A percentile compares a stretch with the other conserved stretches of the same genome.
Conservation (phyloP, 2,329 filamentous ascomycete genomes). For the Colletotrichum scovillei region DNA sequence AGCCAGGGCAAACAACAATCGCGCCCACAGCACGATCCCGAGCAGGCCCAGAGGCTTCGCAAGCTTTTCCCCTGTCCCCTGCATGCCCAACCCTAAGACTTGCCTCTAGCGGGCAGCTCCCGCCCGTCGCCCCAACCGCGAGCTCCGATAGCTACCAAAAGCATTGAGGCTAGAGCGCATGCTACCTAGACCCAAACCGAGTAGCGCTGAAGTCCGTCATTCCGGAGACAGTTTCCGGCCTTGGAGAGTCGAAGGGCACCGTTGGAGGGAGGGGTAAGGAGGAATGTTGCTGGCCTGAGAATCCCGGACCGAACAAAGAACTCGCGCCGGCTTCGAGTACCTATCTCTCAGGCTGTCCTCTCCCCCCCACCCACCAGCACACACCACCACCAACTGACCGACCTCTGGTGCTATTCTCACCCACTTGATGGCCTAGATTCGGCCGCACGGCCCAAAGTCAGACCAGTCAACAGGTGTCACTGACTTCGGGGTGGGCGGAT, state of each 20-base stretch:
- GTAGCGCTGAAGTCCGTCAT: conserved; percentile 24
- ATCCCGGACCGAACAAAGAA: conserved; percentile 11
- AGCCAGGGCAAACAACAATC: neutral
- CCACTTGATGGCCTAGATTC: neutral
- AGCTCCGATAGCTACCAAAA: neutral
- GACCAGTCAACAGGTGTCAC: neutral
- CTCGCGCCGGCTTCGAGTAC: neutral
- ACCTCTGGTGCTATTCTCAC: neutral
- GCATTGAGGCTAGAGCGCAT: neutral
- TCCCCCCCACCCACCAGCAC: neutral
- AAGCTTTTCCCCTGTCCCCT: conserved; percentile 16
- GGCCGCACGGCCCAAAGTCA: neutral
- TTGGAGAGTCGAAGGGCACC: neutral
- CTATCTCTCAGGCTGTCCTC: too few species aligned
- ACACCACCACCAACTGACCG: neutral
- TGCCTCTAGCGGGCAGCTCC: conserved; percentile 22
- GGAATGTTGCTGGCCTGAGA: conserved; percentile 18
- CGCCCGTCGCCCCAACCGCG: neutral
- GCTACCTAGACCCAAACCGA: neutral
- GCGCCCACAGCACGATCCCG: neutral
- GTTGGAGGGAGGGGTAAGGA: neutral
- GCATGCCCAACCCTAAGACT: conserved; percentile 10
- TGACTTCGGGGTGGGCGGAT: conserved; percentile 16
- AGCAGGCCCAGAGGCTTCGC: neutral
- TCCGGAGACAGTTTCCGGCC: conserved; percentile 21